Base-by-base conservation (phyloP, 495 filamentous ascomycete species). In the Endocarpon pusillum region DNA sequence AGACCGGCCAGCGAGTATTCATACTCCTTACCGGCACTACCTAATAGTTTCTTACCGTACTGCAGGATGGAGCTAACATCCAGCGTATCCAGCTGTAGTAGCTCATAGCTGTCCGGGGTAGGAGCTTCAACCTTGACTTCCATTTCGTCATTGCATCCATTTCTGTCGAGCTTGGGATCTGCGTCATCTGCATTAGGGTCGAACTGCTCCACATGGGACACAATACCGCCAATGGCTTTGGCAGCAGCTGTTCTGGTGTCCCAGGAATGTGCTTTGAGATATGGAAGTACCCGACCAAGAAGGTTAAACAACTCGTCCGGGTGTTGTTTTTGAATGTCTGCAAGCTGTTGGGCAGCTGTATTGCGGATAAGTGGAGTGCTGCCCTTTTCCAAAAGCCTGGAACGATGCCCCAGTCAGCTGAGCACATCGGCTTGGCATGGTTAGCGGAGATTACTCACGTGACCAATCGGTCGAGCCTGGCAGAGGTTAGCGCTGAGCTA, bases 241-340 rank as follows among this genome's bases (percentile, higher is more conserved):
- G 89, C 81, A 25, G 89, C 76, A 28, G 91, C 87, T 27, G 71
- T 81, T 21, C 89, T 68, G 6, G 89, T 94, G 42, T 97, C 89
- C 89, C 89, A 97, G 38, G 81, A 83, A 49, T 84, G 93, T 36
- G 85, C 83, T 36, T 77, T 69, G 11, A 96, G 67, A 54, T 91
- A 94, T 2, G 91, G 85, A 12, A 96, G 71, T 26, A 97, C 86
- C 30, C 87, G 69, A n/a, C 83, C 83, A n/a, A 97, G 66, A 5
- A 97, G 66, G 44, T 96, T 94, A 55, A 94, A 96, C 3, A 96
- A 64, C 48, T 97, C 89, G 53, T 96, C 87, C 0, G 91, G 89
- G 48, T 96, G 91, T 42, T 86, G 76, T 49, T 92, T 96, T 55
- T 96, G 91, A 40, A 94, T 85, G 62, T 96, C 89, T 22, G 81